Conservation (phyloP, 352 stramenopile species). For the Elongisporangium undulatum region DNA sequence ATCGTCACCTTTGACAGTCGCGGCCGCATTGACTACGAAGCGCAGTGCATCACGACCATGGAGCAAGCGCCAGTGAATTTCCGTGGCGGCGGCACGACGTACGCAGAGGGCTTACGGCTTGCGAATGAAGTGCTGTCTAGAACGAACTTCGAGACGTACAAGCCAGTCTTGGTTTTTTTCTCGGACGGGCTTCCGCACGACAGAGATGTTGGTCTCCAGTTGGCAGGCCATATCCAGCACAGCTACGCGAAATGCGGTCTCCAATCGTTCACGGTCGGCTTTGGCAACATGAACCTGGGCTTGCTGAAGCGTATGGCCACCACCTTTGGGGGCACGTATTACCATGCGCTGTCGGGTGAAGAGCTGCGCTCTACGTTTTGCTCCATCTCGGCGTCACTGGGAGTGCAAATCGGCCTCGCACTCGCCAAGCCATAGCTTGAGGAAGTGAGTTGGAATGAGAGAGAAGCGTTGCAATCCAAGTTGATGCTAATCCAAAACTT, state of each 20-base stretch:
- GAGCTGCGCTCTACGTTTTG: constrained; percentile 76
- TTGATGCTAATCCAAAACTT: not conserved
- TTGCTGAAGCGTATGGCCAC: constrained; percentile 51
- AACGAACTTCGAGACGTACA: constrained; percentile 49
- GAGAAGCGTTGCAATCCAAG: no score
- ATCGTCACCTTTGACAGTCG: constrained; percentile 61
- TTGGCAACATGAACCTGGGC: constrained; percentile 58
- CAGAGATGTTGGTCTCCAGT: constrained; percentile 27
- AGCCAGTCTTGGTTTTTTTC: constrained; percentile 75
- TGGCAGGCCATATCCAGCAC: constrained; percentile 47
- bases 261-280: constrained; percentile 63
- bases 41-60: constrained; percentile 41
- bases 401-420: constrained; percentile 47
- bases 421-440: constrained; percentile 47
- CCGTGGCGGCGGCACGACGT: constrained; percentile 47
- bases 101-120: constrained; percentile 36
- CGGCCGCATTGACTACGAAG: constrained; percentile 44
- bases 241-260: constrained; percentile 61
- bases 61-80: constrained; percentile 7
- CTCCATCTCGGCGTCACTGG: constrained; percentile 68
- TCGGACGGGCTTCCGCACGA: constrained; percentile 64
- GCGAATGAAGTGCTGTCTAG: constrained; percentile 72
- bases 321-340: constrained; percentile 54
- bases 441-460: no score
- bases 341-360: constrained; percentile 51